A percentile compares a stretch with the other conserved stretches of the same genome.
Evolutionary conservation across 176 grass and related monocot genomes (phyloP).

Genomic region (Zea luxurians): DNA sequence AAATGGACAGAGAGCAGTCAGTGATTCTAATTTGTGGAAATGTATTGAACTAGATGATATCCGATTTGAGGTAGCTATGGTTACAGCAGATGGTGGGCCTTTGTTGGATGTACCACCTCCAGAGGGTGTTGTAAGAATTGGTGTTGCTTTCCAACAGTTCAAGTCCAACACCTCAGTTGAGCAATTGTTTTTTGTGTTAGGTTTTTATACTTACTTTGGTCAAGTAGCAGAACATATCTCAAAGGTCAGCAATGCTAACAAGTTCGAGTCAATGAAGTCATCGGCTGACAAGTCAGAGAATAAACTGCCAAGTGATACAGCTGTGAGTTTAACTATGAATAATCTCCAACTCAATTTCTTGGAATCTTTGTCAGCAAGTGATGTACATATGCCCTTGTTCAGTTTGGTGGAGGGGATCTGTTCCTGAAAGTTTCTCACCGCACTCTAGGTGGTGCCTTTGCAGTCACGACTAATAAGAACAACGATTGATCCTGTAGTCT

Average conservation of each 20-base stretch:
- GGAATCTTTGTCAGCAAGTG: conserved; percentile 54
- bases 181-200: conserved; percentile 93
- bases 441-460: conserved; percentile 95
- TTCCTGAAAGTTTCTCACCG: conserved; percentile 98
- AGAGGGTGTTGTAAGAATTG: conserved; percentile 94
- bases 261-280: conserved; percentile 30
- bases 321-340: conserved; percentile 79
- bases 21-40: conserved; percentile 69
- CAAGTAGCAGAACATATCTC: conserved; percentile 77
- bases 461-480: conserved; percentile 64
- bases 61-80: conserved; percentile 92
- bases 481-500: too few relatives aligned
- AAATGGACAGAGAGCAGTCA: conserved; percentile 40
- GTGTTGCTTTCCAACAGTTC: conserved; percentile 74
- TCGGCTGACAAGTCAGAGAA: conserved; percentile 52
- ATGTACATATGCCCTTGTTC: conserved; percentile 65
- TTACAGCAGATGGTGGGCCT: conserved; percentile 85
- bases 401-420: conserved; percentile 79
- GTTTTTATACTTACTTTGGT: conserved; percentile 94
- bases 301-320: conserved; percentile 93
- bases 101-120: conserved; percentile 87
- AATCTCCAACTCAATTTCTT: conserved; percentile 88
- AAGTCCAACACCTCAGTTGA: conserved; percentile 87
- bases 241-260: conserved; percentile 74
- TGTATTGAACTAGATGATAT: conserved; percentile 83